phyloP scores from a whole-genome alignment of 805 yeast species.

The Hanseniaspora lindneri region DNA sequence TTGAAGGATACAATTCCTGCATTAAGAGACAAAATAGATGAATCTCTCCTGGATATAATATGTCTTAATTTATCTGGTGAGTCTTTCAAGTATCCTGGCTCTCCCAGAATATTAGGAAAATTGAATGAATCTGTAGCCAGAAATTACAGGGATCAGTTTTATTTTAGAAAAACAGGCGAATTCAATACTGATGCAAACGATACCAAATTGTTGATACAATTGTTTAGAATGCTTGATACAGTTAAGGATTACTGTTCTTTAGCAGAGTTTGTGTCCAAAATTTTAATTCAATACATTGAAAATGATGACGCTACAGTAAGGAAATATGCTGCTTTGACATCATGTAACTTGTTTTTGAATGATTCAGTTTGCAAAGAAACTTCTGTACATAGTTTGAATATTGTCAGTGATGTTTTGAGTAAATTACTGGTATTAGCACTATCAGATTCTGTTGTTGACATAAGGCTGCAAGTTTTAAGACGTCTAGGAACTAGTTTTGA shows the following conservation, averaged over 20 bases:
- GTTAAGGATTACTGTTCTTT: slow-evolving; percentile 68
- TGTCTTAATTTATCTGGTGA: slow-evolving; percentile 72
- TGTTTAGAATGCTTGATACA: slow-evolving; percentile 60
- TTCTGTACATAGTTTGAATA: slow-evolving; percentile 64
- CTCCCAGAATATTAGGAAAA: slow-evolving; percentile 53
- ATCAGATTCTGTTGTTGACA: slow-evolving; percentile 79
- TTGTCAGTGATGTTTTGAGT: slow-evolving; percentile 75
- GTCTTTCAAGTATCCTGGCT: slow-evolving; percentile 71
- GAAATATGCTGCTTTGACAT: slow-evolving; percentile 71
- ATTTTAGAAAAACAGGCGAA: slow-evolving; percentile 53
- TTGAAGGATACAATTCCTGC: slow-evolving; percentile 70
- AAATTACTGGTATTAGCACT: slow-evolving; percentile 71
- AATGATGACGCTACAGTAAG: slow-evolving; percentile 71
- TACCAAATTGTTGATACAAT: slow-evolving; percentile 51
- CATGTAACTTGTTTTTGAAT: slow-evolving; percentile 59
- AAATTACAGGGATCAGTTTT: slow-evolving; percentile 64
- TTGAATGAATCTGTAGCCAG: slow-evolving; percentile 58
- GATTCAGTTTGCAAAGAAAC: slow-evolving; percentile 80
- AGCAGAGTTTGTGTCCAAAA: slow-evolving; percentile 76
- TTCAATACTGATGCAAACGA: slow-evolving; percentile 36
- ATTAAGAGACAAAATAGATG: slow-evolving; percentile 58
- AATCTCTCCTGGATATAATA: slow-evolving; percentile 55
- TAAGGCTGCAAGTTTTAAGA: slow-evolving; percentile 64
- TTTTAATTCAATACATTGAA: slow-evolving; percentile 73
- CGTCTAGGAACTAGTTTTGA: slow-evolving; percentile 69